Conservation (phyloP, 305 asterid genomes). For the Fraxinus paxiana region DNA sequence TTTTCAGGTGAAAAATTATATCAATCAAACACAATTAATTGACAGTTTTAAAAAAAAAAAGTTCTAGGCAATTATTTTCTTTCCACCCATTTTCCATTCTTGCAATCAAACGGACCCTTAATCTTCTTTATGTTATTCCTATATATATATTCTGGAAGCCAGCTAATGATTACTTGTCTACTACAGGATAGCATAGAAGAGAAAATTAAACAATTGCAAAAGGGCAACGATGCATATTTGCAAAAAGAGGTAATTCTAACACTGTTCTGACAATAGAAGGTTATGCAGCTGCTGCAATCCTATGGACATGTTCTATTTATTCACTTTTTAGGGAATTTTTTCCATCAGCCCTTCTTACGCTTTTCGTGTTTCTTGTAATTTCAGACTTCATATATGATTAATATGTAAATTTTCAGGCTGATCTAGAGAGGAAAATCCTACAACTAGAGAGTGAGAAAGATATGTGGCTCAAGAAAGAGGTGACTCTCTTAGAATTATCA, state of each 20-base stretch:
- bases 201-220: slow-evolving; percentile 31
- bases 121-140: too few relatives aligned
- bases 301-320: background rate
- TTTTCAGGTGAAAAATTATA: too few relatives aligned
- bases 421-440: slow-evolving; percentile 43
- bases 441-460: slow-evolving; percentile 49
- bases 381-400: slow-evolving; percentile 9
- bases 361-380: background rate
- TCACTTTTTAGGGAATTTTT: background rate
- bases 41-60: too few relatives aligned
- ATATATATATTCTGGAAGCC: slow-evolving; percentile 9
- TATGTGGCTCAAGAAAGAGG: slow-evolving; percentile 43
- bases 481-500: slow-evolving; percentile 18
- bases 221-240: slow-evolving; percentile 32
- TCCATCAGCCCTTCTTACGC: background rate
- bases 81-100: too few relatives aligned
- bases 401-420: slow-evolving; percentile 35
- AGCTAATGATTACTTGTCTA: slow-evolving; percentile 25
- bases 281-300: slow-evolving; percentile 10
- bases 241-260: slow-evolving; percentile 38
- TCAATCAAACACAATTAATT: too few relatives aligned
- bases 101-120: too few relatives aligned
- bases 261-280: background rate
- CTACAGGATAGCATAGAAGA: slow-evolving; percentile 36
- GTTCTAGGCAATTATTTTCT: too few relatives aligned